A percentile compares a stretch with the other conserved stretches of the same genome.
Conservation (phyloP, 192 early-diverging fungal genomes). For the Helicostylum pulchrum region DNA sequence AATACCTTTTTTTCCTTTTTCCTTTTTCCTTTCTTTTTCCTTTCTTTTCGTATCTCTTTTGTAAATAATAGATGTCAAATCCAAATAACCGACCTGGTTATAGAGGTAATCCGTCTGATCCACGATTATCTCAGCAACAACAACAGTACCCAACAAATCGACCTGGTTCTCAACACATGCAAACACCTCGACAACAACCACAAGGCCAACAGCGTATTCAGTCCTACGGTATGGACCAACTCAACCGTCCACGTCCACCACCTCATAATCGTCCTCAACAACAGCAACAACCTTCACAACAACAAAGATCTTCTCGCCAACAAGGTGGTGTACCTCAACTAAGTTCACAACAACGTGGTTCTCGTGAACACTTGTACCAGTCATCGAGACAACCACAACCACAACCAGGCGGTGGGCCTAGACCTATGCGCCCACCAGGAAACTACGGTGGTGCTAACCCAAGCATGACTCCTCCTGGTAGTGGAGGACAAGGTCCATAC, state of each 20-base stretch:
- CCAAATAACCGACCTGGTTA: constrained; percentile 13
- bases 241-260: constrained; percentile 10
- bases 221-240: constrained; percentile 12
- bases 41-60: background rate
- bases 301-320: background rate
- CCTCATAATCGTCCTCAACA: constrained; percentile 8
- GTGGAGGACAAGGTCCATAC: constrained; percentile 6
- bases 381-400: background rate
- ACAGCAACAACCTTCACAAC: background rate
- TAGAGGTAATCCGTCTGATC: constrained; percentile 9
- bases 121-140: constrained; percentile 8
- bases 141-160: background rate
- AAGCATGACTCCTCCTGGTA: background rate
- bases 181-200: constrained; percentile 9
- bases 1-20: constrained; percentile 6
- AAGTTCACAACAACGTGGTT: background rate
- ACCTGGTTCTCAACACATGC: background rate
- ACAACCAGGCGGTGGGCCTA: background rate
- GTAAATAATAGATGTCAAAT: constrained; percentile 10
- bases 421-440: constrained; percentile 20
- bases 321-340: background rate
- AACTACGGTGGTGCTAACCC: background rate
- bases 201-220: background rate
- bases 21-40: background rate
- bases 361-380: background rate